Base-by-base conservation (phyloP, 2,329 filamentous ascomycete species). In the Juglanconis juglandina region DNA sequence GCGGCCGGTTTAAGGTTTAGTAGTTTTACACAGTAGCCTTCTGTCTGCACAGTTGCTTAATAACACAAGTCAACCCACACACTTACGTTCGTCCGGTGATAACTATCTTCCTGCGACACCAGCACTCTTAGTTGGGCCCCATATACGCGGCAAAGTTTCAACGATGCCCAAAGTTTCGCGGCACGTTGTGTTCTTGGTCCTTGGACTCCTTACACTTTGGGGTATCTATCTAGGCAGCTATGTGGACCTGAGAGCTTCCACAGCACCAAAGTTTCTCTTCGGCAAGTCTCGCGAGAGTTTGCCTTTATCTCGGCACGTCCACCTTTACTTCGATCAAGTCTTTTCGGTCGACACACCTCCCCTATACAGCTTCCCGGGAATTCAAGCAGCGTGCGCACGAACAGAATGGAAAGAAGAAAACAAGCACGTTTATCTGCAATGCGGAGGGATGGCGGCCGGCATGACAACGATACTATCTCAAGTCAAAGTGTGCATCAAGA, bases 251-350 rank as follows among this genome's bases (percentile, higher is more conserved):
- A 37, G 35, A 8, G 53, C 51, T 11, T 37, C 46, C 1, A 48
- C n/a, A n/a, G 24, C 35, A 34, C 34, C 48, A 1, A 42, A 30
- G 4, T 30, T 44, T 13, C 34, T 34, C 3, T 52, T 60, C 32
- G 37, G 44, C 42, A 47, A 50, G 9, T 33, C 53, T 10, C 32
- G 7, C 33, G 35, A 14, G 17, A 56, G 47, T 7, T 56, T 53
- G 1, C 53, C 58, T 4, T 24, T 60, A 14, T 48, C 61, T 9
- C 53, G 39, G 5, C 65, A 66, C 46, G 58, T 69, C 10, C 56
- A 64, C 30, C 53, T 46, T 30, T 73, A 71, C 62, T 73, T 71
- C 53, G 68, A 72, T 9, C 71, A 74, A 62, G 68, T 67, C 17
- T 74, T 73, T 55, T 68, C 68, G 4, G 60, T 51, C 53, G 53